Evolutionary conservation across 1,284 basidiomycete species (phyloP), one percentile per base, ranked within the genome.

Genomic region (Chalciporus piperatoides): DNA sequence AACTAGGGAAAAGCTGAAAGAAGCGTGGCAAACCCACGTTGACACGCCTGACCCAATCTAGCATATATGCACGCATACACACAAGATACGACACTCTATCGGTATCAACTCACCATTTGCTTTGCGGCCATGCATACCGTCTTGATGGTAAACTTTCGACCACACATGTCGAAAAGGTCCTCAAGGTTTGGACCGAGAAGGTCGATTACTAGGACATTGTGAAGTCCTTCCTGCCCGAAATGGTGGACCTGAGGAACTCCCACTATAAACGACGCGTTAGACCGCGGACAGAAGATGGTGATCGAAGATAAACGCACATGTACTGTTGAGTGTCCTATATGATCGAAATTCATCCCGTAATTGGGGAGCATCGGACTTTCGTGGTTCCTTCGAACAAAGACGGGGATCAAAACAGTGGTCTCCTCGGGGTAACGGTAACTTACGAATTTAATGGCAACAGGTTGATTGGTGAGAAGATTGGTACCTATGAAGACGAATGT

Each of bases 61-160:
- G 23, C 28, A 17, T n/a, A 40, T 25, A 8, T 11, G 7, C 14
- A 2, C 40, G 35, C 52, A 49, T 52, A 45, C 35, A 54, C 36
- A 43, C 32, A 42, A 48, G 47, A 19, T n/a, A 51, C 9, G 7
- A 45, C 24, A 44, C 6, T 11, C 32, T 17, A 36, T 14, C n/a
- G 8, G 24, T 33, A 43, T 15, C 2, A 2, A 54, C 82, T 62
- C 56, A 96, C 94, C 96, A 99, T 98, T 71, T 99, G 96, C 70
- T 91, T 96, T 25, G 96, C 96, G 49, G 92, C 90, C 95, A 99
- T 95, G 70, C 94, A 96, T 30, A 98, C 97, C 0, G 95, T 97
- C 80, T 98, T 98, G 71, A 96, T 86, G 53, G 82, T 84, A 71
- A 98, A 98, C 71, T 97, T 97, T 59, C 96, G 85, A n/a, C 87